Evolutionary conservation across 1,284 basidiomycete species (phyloP).

Genomic region (Cryptococcus sp.): DNA sequence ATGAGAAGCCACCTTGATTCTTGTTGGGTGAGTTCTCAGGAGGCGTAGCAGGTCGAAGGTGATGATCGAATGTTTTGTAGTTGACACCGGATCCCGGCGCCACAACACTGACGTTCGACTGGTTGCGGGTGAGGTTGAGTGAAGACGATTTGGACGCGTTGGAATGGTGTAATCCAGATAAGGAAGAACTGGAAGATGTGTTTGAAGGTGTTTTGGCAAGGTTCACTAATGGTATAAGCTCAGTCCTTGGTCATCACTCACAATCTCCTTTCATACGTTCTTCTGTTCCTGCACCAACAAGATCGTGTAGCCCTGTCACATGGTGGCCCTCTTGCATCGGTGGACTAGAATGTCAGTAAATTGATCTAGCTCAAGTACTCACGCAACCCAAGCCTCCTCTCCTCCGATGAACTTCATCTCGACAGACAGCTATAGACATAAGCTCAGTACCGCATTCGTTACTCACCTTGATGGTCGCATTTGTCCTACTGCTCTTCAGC

Average conservation of each 20-base stretch:
- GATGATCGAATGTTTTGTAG: slow-evolving; percentile 4
- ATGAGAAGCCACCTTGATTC: background rate
- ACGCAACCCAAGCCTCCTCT: slow-evolving; percentile 35
- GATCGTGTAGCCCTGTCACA: slow-evolving; percentile 25
- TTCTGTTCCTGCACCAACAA: slow-evolving; percentile 18
- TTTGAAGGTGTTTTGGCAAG: slow-evolving; percentile 13
- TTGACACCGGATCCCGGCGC: slow-evolving; percentile 2
- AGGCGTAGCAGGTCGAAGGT: slow-evolving; percentile 1
- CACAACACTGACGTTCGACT: background rate
- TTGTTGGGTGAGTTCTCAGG: background rate
- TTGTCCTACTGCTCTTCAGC: slow-evolving; percentile 41
- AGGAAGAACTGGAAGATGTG: slow-evolving; percentile 9
- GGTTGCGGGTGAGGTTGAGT: slow-evolving; percentile 1
- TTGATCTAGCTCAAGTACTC: slow-evolving; percentile 11
- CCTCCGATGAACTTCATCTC: slow-evolving; percentile 41
- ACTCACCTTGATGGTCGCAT: slow-evolving; percentile 44
- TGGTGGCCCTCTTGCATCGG: slow-evolving; percentile 39
- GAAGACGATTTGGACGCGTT: slow-evolving; percentile 14
- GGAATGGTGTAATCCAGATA: slow-evolving; percentile 14
- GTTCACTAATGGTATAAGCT: slow-evolving; percentile 6
- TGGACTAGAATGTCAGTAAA: slow-evolving; percentile 21
- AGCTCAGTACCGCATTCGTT: background rate
- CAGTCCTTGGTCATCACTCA: slow-evolving; percentile 9
- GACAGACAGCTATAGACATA: slow-evolving; percentile 30
- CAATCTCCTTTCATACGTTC: slow-evolving; percentile 18